Evolutionary conservation across 768 basidiomycete genomes (phyloP).

Genomic region (Suillus hirtellus): DNA sequence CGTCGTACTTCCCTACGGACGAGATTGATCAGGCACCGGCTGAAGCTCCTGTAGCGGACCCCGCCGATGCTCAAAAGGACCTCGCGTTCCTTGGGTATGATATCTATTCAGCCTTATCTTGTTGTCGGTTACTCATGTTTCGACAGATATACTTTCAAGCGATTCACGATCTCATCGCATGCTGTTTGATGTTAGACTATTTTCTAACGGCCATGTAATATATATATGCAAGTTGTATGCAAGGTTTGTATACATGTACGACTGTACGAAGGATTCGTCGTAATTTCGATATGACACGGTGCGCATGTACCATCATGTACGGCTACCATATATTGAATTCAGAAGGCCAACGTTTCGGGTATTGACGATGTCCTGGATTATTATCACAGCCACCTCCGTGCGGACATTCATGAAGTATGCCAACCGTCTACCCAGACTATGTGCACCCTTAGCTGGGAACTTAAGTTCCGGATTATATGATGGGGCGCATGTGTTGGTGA

Average conservation of each 20-base stretch:
- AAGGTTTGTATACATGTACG: background rate
- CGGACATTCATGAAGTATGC: background rate
- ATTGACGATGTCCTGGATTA: background rate
- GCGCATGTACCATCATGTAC: background rate
- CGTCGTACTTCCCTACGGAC: slow-evolving; percentile 97
- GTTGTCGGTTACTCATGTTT: slow-evolving; percentile 8
- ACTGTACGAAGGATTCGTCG: background rate
- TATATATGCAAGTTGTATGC: background rate
- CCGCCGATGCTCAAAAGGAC: slow-evolving; percentile 50
- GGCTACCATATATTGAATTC: background rate
- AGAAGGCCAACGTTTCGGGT: background rate
- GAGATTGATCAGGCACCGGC: slow-evolving; percentile 79
- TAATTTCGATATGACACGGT: background rate
- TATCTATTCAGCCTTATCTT: slow-evolving; percentile 1
- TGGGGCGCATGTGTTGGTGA: background rate
- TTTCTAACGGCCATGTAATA: background rate
- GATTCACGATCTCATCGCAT: slow-evolving; percentile 65
- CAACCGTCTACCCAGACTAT: background rate
- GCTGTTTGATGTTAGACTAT: slow-evolving; percentile 38
- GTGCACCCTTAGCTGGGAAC: background rate
- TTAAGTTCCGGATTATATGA: background rate
- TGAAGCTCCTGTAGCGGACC: slow-evolving; percentile 40
- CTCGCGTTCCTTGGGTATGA: slow-evolving; percentile 67
- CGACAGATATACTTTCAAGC: slow-evolving; percentile 75
- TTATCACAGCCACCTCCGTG: background rate